A percentile compares a stretch with the other conserved stretches of the same genome.
These are phyloP conservation scores for Verticillium albo-atrum DNA, from an alignment of 2,329 filamentous ascomycete species.

Conservation along the genomic window DNA sequence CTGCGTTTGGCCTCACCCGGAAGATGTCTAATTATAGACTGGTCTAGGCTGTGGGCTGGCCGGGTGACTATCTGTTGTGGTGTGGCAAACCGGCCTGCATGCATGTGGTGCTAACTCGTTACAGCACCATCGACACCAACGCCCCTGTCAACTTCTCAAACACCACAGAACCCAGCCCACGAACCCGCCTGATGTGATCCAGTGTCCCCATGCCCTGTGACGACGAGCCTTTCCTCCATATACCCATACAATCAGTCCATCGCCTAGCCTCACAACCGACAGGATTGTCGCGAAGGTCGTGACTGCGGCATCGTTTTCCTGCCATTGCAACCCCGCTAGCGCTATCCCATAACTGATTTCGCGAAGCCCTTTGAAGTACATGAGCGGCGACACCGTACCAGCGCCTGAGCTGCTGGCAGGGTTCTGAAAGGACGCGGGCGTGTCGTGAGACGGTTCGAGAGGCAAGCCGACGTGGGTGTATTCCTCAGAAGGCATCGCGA, in stretches of 20 bases:
- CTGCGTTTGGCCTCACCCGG: no score
- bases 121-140: no score
- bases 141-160: conserved; percentile 6
- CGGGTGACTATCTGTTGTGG: no score
- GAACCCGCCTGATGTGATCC: conserved; percentile 18
- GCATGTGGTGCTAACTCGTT: no score
- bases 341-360: conserved; percentile 26
- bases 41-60: no score
- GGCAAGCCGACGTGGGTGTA: conserved; percentile 18
- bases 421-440: background rate
- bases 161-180: conserved; percentile 20
- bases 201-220: conserved; percentile 19
- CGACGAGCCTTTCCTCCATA: conserved; percentile 18
- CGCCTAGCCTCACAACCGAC: conserved; percentile 23
- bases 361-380: conserved; percentile 29
- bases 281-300: conserved; percentile 22
- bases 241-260: conserved; percentile 27
- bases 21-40: no score
- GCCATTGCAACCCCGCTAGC: conserved; percentile 21
- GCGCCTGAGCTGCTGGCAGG: no score
- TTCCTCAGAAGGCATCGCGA: conserved; percentile 16
- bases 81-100: no score
- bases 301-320: conserved; percentile 21
- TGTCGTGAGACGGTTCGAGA: conserved; percentile 7
- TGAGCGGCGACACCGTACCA: conserved; percentile 20